A percentile compares a stretch with the other conserved stretches of the same genome.
Conservation (phyloP, 768 basidiomycete genomes). For the Gymnopilus dilepis region DNA sequence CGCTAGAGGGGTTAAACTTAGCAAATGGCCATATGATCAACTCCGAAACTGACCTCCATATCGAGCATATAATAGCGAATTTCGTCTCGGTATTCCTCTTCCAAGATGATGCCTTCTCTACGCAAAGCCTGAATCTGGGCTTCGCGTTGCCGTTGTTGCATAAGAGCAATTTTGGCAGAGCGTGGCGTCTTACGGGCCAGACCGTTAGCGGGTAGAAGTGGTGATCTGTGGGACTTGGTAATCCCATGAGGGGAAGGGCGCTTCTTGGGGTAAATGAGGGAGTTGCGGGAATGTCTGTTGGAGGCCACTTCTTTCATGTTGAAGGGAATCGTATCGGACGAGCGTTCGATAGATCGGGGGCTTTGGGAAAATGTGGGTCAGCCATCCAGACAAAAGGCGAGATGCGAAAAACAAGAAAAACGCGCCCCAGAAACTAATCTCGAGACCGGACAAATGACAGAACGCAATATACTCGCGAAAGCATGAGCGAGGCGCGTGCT, state of each 20-base stretch:
- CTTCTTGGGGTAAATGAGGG: constrained; percentile 80
- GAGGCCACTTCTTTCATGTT: constrained; percentile 82
- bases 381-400: constrained; percentile 31
- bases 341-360: constrained; percentile 47
- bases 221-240: constrained; percentile 68
- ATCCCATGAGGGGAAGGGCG: constrained; percentile 84
- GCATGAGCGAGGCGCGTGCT: constrained; percentile 9
- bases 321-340: constrained; percentile 47
- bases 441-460: constrained; percentile 9
- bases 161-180: constrained; percentile 61
- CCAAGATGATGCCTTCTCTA: constrained; percentile 77
- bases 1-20: constrained; percentile 49
- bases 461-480: constrained; percentile 3
- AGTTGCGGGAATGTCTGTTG: constrained; percentile 64
- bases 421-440: constrained; percentile 25
- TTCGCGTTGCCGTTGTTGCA: constrained; percentile 72
- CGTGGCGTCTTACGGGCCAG: constrained; percentile 67
- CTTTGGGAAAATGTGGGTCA: constrained; percentile 38
- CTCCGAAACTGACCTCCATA: constrained; percentile 85
- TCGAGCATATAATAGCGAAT: constrained; percentile 94
- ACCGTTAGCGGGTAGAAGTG: constrained; percentile 54
- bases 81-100: constrained; percentile 96
- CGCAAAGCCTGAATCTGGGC: constrained; percentile 72
- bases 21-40: constrained; percentile 20
- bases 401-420: constrained; percentile 28